Evolutionary conservation across 352 stramenopile species (phyloP).

Genomic region (Lagenidium sp.): DNA sequence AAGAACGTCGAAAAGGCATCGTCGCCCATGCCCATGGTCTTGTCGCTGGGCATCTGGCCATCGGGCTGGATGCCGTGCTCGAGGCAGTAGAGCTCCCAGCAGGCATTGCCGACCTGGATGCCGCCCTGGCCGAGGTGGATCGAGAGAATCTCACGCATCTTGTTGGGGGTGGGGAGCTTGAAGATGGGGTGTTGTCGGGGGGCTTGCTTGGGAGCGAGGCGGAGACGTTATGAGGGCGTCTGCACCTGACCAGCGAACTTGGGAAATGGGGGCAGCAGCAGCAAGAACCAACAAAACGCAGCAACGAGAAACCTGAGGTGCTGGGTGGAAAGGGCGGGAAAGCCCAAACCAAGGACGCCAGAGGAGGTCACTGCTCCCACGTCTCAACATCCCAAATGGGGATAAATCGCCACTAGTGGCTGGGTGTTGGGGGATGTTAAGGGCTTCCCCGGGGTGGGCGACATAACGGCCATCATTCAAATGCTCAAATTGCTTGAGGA

Average conservation of each 20-base stretch:
- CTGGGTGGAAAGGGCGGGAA: conserved; percentile 6
- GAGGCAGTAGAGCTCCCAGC: conserved; percentile 78
- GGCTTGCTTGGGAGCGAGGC: neutral
- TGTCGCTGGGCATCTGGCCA: conserved; percentile 68
- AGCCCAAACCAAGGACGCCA: too few relatives aligned
- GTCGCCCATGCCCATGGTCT: conserved; percentile 26
- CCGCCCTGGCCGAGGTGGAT: conserved; percentile 93
- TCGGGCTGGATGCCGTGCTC: conserved; percentile 93
- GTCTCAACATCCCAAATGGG: neutral
- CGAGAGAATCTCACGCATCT: conserved; percentile 93
- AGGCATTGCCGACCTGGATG: conserved; percentile 83
- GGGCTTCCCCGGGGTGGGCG: neutral
- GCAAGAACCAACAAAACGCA: too few relatives aligned
- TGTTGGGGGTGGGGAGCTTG: conserved; percentile 3
- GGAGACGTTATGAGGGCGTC: conserved; percentile 1
- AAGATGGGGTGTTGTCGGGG: too few relatives aligned
- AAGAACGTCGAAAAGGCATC: conserved; percentile 94
- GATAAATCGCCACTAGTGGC: neutral
- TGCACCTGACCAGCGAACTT: conserved; percentile 5
- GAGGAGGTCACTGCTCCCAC: too few relatives aligned
- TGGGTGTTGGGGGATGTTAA: conserved; percentile 2
- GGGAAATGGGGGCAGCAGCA: conserved; percentile 6
- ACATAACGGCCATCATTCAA: conserved; percentile 1
- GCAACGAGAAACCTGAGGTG: too few relatives aligned
- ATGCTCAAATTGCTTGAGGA: neutral